These are phyloP conservation scores for Pseudozyma hubeiensis DNA, from an alignment of 1,284 basidiomycete species.

Conservation along the genomic window DNA sequence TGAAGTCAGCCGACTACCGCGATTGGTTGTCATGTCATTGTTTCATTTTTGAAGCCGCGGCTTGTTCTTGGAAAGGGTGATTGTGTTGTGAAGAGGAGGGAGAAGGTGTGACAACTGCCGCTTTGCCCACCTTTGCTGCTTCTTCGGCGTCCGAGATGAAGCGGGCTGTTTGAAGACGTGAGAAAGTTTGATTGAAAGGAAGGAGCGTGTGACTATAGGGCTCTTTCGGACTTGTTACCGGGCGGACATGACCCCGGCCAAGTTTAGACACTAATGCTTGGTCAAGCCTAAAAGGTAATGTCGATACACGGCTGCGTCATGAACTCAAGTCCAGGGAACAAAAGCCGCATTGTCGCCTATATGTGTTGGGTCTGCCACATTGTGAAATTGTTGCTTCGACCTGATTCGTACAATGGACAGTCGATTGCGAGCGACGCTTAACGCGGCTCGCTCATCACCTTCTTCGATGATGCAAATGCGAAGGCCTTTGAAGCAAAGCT, in stretches of 20 bases:
- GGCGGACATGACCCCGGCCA: too few species aligned
- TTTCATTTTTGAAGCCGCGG: neutral
- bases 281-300: too few species aligned
- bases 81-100: neutral
- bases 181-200: neutral
- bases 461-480: neutral
- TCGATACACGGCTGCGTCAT: too few species aligned
- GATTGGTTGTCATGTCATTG: neutral
- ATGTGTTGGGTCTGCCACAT: too few species aligned
- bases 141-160: conserved; percentile 3
- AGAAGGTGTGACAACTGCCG: conserved; percentile 7
- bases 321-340: too few species aligned
- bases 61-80: neutral
- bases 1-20: neutral
- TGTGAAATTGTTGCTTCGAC: too few species aligned
- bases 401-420: too few species aligned
- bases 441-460: neutral
- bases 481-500: neutral
- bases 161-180: neutral
- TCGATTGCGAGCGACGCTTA: neutral
- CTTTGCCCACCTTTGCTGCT: neutral
- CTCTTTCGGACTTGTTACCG: too few species aligned
- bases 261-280: too few species aligned
- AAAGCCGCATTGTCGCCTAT: too few species aligned
- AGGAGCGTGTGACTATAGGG: too few species aligned